These are phyloP conservation scores for Apiotrichum gamsii DNA, from an alignment of 1,284 basidiomycete genomes.

Conservation along the genomic window DNA sequence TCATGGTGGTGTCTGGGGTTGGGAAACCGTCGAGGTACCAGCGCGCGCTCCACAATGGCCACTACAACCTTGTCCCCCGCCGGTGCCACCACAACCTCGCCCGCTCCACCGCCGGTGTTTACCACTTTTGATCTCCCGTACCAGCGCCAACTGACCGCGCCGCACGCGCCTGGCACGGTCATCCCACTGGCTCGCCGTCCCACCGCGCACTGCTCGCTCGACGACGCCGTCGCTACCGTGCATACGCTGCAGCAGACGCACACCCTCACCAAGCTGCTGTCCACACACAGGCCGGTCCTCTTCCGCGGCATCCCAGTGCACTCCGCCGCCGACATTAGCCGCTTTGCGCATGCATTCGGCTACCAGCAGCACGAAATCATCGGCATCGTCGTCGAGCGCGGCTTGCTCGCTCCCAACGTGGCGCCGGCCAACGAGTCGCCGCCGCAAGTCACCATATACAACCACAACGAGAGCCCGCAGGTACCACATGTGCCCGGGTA, in stretches of 20 bases:
- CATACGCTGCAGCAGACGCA: background rate
- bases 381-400: conserved; percentile 14
- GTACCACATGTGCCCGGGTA: conserved; percentile 18
- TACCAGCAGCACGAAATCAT: conserved; percentile 16
- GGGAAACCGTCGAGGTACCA: too few relatives aligned
- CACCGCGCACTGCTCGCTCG: background rate
- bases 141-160: conserved; percentile 66
- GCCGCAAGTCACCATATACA: conserved; percentile 7
- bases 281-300: conserved; percentile 13
- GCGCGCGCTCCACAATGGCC: too few relatives aligned
- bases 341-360: conserved; percentile 11
- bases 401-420: conserved; percentile 14
- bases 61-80: background rate
- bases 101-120: conserved; percentile 1
- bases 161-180: conserved; percentile 4
- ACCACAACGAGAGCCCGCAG: conserved; percentile 18
- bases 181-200: conserved; percentile 9
- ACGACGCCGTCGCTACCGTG: conserved; percentile 4
- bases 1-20: too few relatives aligned
- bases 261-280: conserved; percentile 8
- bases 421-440: conserved; percentile 19
- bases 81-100: background rate
- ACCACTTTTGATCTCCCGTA: conserved; percentile 51
- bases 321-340: conserved; percentile 4
- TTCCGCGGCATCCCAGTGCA: conserved; percentile 13